Evolutionary conservation across 208 protist genomes (phyloP).

Genomic region (Crithidia sp.): DNA sequence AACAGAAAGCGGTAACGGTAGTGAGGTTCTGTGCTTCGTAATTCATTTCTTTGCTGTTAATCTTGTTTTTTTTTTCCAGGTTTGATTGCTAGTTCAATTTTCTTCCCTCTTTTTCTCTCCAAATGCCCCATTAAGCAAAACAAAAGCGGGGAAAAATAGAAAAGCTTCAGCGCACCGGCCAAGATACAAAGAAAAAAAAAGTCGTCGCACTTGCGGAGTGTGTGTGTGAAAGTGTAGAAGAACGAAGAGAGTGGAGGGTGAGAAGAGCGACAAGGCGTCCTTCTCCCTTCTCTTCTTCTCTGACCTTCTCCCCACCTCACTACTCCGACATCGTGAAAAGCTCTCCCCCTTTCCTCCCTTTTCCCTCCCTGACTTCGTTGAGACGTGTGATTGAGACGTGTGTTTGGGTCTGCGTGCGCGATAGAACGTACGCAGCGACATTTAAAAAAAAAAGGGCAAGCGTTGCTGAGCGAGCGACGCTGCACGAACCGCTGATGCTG

Average conservation of each 20-base stretch:
- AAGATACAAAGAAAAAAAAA: not conserved
- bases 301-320: not conserved
- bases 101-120: not conserved
- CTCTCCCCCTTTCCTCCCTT: not conserved
- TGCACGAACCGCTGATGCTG: too few relatives aligned
- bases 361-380: not conserved
- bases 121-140: not conserved
- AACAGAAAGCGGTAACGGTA: not conserved
- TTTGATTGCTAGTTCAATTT: not conserved
- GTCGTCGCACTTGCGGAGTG: too few relatives aligned
- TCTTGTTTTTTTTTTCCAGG: not conserved
- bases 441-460: not conserved
- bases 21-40: too few relatives aligned
- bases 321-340: too few relatives aligned
- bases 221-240: too few relatives aligned
- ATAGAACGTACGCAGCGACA: too few relatives aligned
- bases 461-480: not conserved
- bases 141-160: slow-evolving; percentile 6
- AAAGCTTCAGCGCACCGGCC: not conserved
- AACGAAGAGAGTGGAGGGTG: too few relatives aligned
- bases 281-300: not conserved
- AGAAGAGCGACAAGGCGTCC: too few relatives aligned
- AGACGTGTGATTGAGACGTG: too few relatives aligned
- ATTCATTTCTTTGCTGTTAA: not conserved
- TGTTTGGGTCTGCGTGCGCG: too few relatives aligned